phyloP scores from a whole-genome alignment of 176 grass and related monocot genomes.

The Leersia perrieri region DNA sequence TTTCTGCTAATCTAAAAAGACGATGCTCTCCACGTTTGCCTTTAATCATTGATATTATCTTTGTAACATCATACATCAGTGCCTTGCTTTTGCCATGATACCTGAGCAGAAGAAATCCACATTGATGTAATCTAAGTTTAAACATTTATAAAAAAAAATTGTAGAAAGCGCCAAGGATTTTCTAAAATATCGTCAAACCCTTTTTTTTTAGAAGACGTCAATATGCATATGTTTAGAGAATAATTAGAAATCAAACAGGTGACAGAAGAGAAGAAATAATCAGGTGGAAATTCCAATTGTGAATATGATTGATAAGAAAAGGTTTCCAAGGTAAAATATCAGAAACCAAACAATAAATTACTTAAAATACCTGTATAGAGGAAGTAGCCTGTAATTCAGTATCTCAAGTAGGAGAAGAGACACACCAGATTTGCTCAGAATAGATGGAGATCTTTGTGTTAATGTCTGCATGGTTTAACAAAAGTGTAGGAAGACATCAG shows the following conservation, averaged over 20 bases:
- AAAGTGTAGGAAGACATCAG: conserved; percentile 19
- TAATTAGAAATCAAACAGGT: not conserved
- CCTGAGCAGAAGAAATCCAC: conserved; percentile 35
- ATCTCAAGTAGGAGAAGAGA: conserved; percentile 96
- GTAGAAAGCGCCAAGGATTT: not conserved
- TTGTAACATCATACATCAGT: conserved; percentile 99
- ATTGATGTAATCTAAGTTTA: conserved; percentile 9
- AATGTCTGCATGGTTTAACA: conserved; percentile 63
- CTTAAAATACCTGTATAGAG: conserved; percentile 76
- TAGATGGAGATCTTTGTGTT: conserved; percentile 87
- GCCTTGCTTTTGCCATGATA: conserved; percentile 99
- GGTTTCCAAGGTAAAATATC: not conserved
- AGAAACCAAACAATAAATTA: conserved; percentile 17
- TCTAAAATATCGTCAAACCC: not conserved
- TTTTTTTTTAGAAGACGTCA: not conserved
- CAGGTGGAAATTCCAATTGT: conserved; percentile 7
- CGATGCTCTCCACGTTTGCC: conserved; percentile 93
- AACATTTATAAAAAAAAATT: too few relatives aligned
- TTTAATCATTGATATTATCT: conserved; percentile 99
- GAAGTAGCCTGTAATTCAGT: conserved; percentile 96
- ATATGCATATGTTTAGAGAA: conserved; percentile 7
- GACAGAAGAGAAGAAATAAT: not conserved
- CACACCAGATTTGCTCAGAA: conserved; percentile 91
- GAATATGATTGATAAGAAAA: conserved; percentile 21
- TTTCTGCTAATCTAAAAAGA: conserved; percentile 95